Base-by-base conservation (phyloP, 768 basidiomycete species). In the Ramaria sp. region DNA sequence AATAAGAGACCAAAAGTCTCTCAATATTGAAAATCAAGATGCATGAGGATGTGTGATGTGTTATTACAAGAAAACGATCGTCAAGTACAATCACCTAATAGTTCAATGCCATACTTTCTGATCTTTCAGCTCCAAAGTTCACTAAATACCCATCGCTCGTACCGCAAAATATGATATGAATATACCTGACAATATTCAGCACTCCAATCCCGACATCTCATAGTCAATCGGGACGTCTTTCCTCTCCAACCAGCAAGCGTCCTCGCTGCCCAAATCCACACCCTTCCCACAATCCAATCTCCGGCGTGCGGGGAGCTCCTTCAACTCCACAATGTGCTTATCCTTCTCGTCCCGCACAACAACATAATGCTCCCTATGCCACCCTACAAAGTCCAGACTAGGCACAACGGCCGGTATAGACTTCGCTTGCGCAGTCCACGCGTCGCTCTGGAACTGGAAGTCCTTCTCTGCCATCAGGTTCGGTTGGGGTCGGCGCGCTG, bases 211-310 rank as follows among this genome's bases (percentile, higher is more conserved):
- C 13, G 81, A 77, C 69, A 76, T 74, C 69, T 83, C 82, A 67
- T 82, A 84, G 65, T 83, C 82, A 69, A 83, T 82, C 53, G 82
- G 82, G n/a, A 85, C 78, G 59, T 85, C 82, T 67, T 81, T 84
- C 61, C 81, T 70, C 67, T 83, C 82, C 63, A 82, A 65, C 82
- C 82, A 83, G 42, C 76, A 71, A 28, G 76, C 78, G 62, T 82
- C 81, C 32, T 77, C 77, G 37, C 73, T 71, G 15, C 81, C 81
- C 50, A 83, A 65, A 65, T 83, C 81, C 18, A 83, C 79, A 30
- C 81, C 81, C 59, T 78, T 81, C 41, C 78, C 80, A 61, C 80
- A 82, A 63, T 83, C 82, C 51, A 82, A 62, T 37, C 79, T 63
- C 49, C 79, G 64, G 52, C 81, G 67, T 38, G 77, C 67, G 4